A percentile compares a stretch with the other conserved stretches of the same genome.
These are phyloP conservation scores for Beauveria sp. DNA, from an alignment of 2,329 filamentous ascomycete genomes.

Conservation along the genomic window DNA sequence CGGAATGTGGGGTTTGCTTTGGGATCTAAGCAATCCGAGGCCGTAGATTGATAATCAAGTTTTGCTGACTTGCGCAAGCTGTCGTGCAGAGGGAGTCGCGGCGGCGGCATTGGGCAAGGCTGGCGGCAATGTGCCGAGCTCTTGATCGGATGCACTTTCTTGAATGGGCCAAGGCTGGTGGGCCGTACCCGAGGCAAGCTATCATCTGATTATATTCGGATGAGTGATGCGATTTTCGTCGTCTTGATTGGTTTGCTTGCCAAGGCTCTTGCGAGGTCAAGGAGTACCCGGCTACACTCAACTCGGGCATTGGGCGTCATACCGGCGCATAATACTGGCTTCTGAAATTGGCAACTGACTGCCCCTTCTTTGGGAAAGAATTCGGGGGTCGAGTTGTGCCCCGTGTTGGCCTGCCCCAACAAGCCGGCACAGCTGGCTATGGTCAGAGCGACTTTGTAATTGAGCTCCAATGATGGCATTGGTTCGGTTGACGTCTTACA, in stretches of 20 bases:
- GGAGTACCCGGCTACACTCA: not conserved
- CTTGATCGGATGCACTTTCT: not conserved
- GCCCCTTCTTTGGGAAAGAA: no score
- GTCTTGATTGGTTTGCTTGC: not conserved
- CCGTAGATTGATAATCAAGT: not conserved
- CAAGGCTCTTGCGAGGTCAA: not conserved
- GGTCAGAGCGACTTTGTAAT: no score
- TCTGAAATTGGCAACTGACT: no score
- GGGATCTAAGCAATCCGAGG: not conserved
- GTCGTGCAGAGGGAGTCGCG: no score
- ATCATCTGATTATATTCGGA: not conserved
- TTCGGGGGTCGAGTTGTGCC: no score
- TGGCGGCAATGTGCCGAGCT: not conserved
- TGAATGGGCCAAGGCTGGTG: not conserved
- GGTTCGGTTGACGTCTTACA: no score
- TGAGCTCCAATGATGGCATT: no score
- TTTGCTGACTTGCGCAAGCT: not conserved
- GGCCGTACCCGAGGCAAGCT: not conserved
- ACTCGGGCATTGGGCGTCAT: not conserved
- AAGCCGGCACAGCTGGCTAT: not conserved
- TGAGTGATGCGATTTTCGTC: not conserved
- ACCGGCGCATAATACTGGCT: no score
- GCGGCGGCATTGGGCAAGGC: not conserved
- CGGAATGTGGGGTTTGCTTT: not conserved
- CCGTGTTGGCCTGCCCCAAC: not conserved